Base-by-base conservation (phyloP, 257 asterid genomes). In the Solanum boliviense region DNA sequence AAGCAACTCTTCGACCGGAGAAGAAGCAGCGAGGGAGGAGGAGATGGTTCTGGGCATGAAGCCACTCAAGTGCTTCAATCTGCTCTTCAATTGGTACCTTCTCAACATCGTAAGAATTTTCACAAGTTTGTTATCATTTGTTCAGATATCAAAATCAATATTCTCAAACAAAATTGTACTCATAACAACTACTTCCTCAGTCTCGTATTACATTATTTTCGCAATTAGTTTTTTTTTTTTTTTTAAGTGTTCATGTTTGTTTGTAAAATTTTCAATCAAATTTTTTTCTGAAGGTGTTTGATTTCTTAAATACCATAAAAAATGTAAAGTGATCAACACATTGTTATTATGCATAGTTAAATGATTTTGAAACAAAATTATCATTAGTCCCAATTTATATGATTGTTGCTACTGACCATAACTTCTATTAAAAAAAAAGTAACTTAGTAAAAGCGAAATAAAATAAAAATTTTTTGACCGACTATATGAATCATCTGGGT, bases 1-100 rank as follows among this genome's bases (percentile, higher is more conserved):
- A 72, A 58, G 91, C 88, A 74, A 91, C 88, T 83, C 94, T 96
- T 72, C 99, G 92, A 73, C 98, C 95, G 83, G 99, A 96, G 93
- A 97, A 97, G 89, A 89, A 97, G 85, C 98, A 95, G 44, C 99
- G 98, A 13, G 99, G 99, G 52, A 95, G 95, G 84, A 86, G 81
- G 41, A 56, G 75, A 13, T 91, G 92, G 71, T 83, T 88, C 89
- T 97, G 99, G 9, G 96, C 93, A 70, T 92, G 94, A 23, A 97
- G 98, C 99, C 99, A 97, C 31, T 95, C 94, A 6, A 96, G 94
- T 46, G 98, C 96, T 56, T 91, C 95, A n/a, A 95, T 91, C 84
- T 91, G 93, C 92, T 94, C 89, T 88, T 90, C 85, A 31, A 97
- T 91, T n/a, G 99, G 99, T 76, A 96, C 98, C 99, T 97, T 56